Base-by-base conservation (phyloP, 345 rosid genomes). In the Stellera chamaejasme region DNA sequence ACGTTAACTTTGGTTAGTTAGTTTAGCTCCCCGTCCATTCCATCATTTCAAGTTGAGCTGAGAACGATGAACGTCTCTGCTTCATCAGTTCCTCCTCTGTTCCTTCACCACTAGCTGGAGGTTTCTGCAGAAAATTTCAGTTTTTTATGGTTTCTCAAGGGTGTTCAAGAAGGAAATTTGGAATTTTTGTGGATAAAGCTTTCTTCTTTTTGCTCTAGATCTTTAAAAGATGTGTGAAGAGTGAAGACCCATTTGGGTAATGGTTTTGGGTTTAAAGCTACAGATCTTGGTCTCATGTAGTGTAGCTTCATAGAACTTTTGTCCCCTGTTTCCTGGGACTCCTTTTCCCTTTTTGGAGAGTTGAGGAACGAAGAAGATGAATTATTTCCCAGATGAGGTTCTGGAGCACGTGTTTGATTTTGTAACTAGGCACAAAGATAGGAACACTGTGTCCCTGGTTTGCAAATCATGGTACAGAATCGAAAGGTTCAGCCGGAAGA, bases 351-450 rank as follows among this genome's bases (percentile, higher is more conserved):
- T 25, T 41, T 32, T 8, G 48, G 56, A 54, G 47, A 55, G 54
- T 14, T 51, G 50, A 48, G 23, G 45, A 19, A 19, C 39, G 39
- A 19, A 16, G 50, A 74, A 69, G 59, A 89, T 86, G 97, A 86
- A 86, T 63, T 89, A 72, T 65, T 89, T 86, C 66, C 97, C 97
- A 0, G 97, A 89, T 6, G 95, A 89, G 61, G 97, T 86, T 0
- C 56, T 89, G 13, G 97, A 86, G 77, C 92, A 89, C 52, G 78
- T 89, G 23, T 89, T 89, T 52, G 77, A 79, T 69, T 89, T 64
- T 66, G 74, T 89, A 45, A 48, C 75, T 14, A 72, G 82, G 10
- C 83, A 80, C 62, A 80, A 52, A 51, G 90, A 89, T 70, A 73
- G 97, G 16, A 89, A 89, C 78, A 54, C 90, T 1, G 78, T 84